Evolutionary conservation across 1,139 yeast species (phyloP).

Genomic region (Diutina scorzettiae): DNA sequence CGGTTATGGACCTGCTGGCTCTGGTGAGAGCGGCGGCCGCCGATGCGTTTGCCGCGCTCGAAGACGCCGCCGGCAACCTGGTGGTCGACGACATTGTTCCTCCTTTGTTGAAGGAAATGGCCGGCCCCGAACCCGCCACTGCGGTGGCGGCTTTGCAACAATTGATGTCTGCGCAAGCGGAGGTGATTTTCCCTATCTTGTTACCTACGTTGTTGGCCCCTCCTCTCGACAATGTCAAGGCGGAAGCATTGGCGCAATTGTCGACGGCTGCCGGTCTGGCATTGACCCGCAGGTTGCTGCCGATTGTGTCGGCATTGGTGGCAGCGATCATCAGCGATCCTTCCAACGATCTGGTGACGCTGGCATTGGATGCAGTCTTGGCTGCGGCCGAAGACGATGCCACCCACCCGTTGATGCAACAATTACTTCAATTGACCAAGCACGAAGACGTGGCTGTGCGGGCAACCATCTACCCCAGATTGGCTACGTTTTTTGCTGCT

Average conservation of each 20-base stretch:
- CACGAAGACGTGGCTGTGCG: constrained; percentile 63
- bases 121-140: constrained; percentile 43
- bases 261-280: constrained; percentile 89
- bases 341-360: constrained; percentile 27
- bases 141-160: constrained; percentile 87
- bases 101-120: constrained; percentile 59
- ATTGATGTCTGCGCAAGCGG: constrained; percentile 84
- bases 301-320: constrained; percentile 62
- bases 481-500: constrained; percentile 46
- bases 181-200: constrained; percentile 85
- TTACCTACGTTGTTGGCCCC: constrained; percentile 74
- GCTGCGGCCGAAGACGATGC: constrained; percentile 75
- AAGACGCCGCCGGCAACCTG: constrained; percentile 66
- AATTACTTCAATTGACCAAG: constrained; percentile 62
- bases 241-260: constrained; percentile 75
- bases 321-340: constrained; percentile 39
- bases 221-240: constrained; percentile 78
- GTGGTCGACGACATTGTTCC: constrained; percentile 89
- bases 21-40: constrained; percentile 88
- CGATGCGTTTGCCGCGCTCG: constrained; percentile 76
- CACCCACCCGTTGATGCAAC: constrained; percentile 74
- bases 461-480: constrained; percentile 53
- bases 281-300: constrained; percentile 56
- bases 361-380: constrained; percentile 56
- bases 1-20: constrained; percentile 64